Conservation (phyloP, 768 basidiomycete species). For the Pleurotus tuber-regium region DNA sequence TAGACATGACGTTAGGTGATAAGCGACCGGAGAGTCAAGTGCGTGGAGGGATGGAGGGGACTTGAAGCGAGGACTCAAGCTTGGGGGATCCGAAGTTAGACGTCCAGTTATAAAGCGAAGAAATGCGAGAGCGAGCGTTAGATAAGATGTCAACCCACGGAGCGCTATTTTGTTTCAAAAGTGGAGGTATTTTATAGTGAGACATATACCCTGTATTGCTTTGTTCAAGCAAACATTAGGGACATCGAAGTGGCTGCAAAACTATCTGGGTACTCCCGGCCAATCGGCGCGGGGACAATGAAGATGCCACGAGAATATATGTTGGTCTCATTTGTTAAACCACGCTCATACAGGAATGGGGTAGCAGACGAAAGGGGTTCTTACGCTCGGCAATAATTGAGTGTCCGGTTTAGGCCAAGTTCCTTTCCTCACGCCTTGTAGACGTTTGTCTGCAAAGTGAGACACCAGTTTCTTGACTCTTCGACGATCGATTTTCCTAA, state of each 20-base stretch:
- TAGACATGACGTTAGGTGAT: no score
- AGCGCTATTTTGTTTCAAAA: background rate
- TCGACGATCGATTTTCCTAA: background rate
- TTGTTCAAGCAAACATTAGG: background rate
- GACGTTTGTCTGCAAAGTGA: no score
- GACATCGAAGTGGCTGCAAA: background rate
- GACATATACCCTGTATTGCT: conserved; percentile 1
- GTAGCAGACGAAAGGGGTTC: background rate
- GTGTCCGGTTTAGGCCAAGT: no score
- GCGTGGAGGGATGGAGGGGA: background rate
- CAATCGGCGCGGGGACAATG: conserved; percentile 6
- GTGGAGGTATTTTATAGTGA: background rate
- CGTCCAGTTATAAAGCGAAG: background rate
- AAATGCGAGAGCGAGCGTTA: background rate
- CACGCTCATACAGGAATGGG: background rate
- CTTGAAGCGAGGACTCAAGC: conserved; percentile 1
- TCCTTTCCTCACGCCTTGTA: background rate
- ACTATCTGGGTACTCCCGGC: conserved; percentile 2
- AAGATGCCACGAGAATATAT: conserved; percentile 6
- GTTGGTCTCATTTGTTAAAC: background rate
- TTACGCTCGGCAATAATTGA: background rate
- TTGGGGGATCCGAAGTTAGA: background rate
- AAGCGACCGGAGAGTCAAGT: background rate
- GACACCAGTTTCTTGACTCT: no score
- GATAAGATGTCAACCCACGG: background rate